A percentile compares a stretch with the other conserved stretches of the same genome.
These are phyloP conservation scores for Tricholomella constricta DNA, from an alignment of 768 basidiomycete species.

Conservation along the genomic window DNA sequence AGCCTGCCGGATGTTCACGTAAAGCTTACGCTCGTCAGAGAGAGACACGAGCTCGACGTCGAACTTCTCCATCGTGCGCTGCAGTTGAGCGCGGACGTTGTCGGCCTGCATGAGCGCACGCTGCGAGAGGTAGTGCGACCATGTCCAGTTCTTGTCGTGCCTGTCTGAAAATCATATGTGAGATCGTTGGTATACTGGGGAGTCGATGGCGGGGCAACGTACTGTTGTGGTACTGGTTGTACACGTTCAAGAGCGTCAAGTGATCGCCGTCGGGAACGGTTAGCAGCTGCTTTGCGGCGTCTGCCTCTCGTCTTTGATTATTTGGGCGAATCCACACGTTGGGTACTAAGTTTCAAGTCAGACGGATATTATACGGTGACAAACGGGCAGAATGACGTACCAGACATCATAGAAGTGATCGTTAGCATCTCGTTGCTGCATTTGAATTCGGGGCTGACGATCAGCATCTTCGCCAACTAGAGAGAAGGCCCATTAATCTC, in stretches of 20 bases:
- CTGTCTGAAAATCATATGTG: constrained; percentile 48
- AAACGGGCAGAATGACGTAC: constrained; percentile 41
- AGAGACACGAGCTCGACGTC: constrained; percentile 77
- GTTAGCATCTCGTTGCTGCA: constrained; percentile 96
- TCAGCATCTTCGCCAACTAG: constrained; percentile 90
- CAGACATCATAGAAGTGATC: constrained; percentile 95
- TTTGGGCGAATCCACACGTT: constrained; percentile 94
- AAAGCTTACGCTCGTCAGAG: constrained; percentile 69
- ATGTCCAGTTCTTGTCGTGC: constrained; percentile 85
- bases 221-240: constrained; percentile 90
- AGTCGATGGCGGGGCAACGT: constrained; percentile 23
- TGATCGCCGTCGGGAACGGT: constrained; percentile 97
- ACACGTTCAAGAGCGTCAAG: constrained; percentile 91
- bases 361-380: not conserved
- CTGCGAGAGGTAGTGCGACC: constrained; percentile 84
- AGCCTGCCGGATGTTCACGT: constrained; percentile 74
- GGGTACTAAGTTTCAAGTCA: constrained; percentile 55
- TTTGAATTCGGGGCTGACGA: constrained; percentile 91
- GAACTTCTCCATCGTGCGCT: constrained; percentile 88
- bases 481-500: constrained; percentile 1
- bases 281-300: constrained; percentile 85
- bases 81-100: constrained; percentile 88
- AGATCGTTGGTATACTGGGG: not conserved
- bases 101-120: constrained; percentile 89
- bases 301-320: constrained; percentile 87